These are phyloP conservation scores for Dispira parvispora DNA, from an alignment of 192 early-diverging fungal species.

Conservation along the genomic window DNA sequence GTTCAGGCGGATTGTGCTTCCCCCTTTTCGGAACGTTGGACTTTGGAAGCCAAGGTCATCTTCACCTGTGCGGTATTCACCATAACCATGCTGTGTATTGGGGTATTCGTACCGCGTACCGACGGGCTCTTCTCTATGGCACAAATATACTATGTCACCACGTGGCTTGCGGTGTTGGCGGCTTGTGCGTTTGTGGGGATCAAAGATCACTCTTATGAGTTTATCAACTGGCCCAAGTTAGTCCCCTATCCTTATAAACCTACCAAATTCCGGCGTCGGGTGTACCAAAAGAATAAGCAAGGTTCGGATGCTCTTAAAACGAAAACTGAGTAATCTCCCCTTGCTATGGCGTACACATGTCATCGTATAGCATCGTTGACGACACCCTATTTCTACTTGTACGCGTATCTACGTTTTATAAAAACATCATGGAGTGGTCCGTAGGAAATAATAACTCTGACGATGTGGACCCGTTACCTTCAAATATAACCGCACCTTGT, in stretches of 20 bases:
- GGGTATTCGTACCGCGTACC: constrained; percentile 28
- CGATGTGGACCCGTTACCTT: no score
- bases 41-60: constrained; percentile 34
- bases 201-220: constrained; percentile 22
- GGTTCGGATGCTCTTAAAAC: no score
- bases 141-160: constrained; percentile 15
- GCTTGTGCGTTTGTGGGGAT: constrained; percentile 20
- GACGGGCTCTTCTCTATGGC: constrained; percentile 22
- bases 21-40: constrained; percentile 36
- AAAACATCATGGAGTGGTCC: no score
- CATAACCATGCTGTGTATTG: constrained; percentile 31
- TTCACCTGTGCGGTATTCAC: constrained; percentile 27
- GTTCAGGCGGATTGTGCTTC: constrained; percentile 19
- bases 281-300: neutral
- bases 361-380: no score
- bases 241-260: constrained; percentile 21
- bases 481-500: no score
- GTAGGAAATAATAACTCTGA: no score
- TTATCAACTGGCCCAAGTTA: constrained; percentile 32
- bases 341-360: no score
- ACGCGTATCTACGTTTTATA: no score
- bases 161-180: constrained; percentile 21
- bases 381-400: no score
- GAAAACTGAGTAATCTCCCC: no score
- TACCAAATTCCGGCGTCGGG: constrained; percentile 3